Conservation (phyloP, 2,329 filamentous ascomycete genomes). For the Dendryphion nanum region DNA sequence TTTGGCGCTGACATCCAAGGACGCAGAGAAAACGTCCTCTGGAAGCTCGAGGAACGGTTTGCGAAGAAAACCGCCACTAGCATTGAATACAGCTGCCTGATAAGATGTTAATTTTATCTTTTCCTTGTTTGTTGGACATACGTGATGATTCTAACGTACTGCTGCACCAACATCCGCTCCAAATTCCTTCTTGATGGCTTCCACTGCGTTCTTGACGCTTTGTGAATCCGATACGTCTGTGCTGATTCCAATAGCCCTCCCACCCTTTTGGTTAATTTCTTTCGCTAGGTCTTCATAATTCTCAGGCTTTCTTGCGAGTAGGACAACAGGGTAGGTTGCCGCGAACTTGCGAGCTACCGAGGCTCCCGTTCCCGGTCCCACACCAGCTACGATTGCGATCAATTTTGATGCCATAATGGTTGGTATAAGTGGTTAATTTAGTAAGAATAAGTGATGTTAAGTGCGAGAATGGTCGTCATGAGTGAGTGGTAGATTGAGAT, state of each 20-base stretch:
- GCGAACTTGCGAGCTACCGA: conserved; percentile 61
- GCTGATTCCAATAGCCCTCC: conserved; percentile 68
- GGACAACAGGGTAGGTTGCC: conserved; percentile 67
- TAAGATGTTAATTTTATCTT: conserved; percentile 2
- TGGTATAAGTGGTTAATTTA: too few species aligned
- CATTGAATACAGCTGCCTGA: conserved; percentile 69
- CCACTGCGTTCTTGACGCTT: conserved; percentile 60
- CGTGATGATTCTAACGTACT: conserved; percentile 15
- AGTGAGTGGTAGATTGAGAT: too few species aligned
- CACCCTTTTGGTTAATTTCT: conserved; percentile 67
- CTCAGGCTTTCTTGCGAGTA: conserved; percentile 67
- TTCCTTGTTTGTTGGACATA: too few species aligned
- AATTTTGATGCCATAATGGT: conserved; percentile 48
- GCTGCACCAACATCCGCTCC: conserved; percentile 45
- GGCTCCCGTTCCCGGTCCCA: conserved; percentile 69
- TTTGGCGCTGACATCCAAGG: conserved; percentile 48
- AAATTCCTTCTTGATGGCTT: conserved; percentile 61
- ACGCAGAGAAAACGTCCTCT: conserved; percentile 55
- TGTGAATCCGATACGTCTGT: conserved; percentile 61
- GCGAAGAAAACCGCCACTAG: conserved; percentile 56
- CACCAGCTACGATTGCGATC: conserved; percentile 69
- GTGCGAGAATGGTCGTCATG: too few species aligned
- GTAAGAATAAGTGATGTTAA: too few species aligned
- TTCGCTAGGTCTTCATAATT: conserved; percentile 65
- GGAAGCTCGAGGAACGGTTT: conserved; percentile 63